Evolutionary conservation across 345 rosid genomes (phyloP), one percentile per base, ranked within the genome.

Genomic region (Eutrema heterophyllum): DNA sequence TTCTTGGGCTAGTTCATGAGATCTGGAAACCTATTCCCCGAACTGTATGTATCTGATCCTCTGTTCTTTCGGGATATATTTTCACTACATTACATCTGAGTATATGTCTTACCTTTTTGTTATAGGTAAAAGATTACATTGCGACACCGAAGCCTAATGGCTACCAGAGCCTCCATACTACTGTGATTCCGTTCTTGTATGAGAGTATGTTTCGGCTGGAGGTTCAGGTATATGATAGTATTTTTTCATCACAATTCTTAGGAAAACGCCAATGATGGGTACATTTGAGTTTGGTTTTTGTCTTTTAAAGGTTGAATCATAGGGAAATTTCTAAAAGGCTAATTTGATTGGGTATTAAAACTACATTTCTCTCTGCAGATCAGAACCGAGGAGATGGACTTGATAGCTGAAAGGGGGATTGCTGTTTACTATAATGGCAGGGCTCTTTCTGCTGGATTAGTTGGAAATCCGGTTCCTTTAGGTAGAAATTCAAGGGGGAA

Each of bases 131-230:
- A 82, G 98, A 93, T 83, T 92, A 95, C 77, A 95, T 95, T 80
- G 97, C 99, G 10, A 95, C 99, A 64, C 91, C 98, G 6, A 95
- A 95, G 79, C 99, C 99, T 59, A 95, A 95, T 70, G 99, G 99
- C 67, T 95, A 95, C 68, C 99, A 95, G 84, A 92, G 99, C 86
- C 93, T 95, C 52, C 96, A 95, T 76, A 90, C 99, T 58, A 87
- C 88, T 36, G 96, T 91, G 18, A 89, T 91, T 79, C 97, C 97
- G 4, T 89, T 91, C 85, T 78, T 91, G 77, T 86, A 91, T 74
- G 97, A 91, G 78, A 91, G 97, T 76, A 89, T 86, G 97, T 86
- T 91, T 53, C 89, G 92, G 33, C 70, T 91, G 78, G 97, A 89
- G 74, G 93, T 91, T 77, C 97, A 89, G 97, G 95, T 91, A 86